Base-by-base conservation (phyloP, 2,329 filamentous ascomycete species). In the Paecilomyces fulvus region DNA sequence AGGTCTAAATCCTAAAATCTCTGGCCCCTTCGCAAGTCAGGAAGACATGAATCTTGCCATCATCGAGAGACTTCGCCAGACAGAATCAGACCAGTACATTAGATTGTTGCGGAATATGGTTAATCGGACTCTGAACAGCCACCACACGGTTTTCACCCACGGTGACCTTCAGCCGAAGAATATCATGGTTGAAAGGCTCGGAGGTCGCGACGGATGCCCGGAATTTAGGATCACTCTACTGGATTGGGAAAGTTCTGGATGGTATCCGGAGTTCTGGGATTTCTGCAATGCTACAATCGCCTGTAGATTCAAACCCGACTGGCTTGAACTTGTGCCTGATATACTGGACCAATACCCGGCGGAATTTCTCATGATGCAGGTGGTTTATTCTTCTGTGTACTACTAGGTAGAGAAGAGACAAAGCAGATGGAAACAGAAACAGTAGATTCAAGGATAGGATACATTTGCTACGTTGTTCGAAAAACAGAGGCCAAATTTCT, bases 221-320 rank as follows among this genome's bases (percentile, higher is more conserved):
- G 33, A 37, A n/a, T 37, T 37, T n/a, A 17, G 12, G n/a, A n/a
- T 37, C 33, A 37, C 33, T 37, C 33, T 37, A n/a, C 12, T 37
- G 20, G 56, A 61, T 49, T 61, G 59, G 59, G 58, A 60, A 49
- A 56, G 49, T 14, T 48, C 61, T 55, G 58, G 59, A 30, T 61
- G 56, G 57, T 61, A 53, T 55, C 58, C 58, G 1, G 57, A 61
- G n/a, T 61, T 55, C 51, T 60, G 58, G 60, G 61, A 61, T 31
- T 63, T 61, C 28, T 63, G 59, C 53, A 60, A 58, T 49, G 57
- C 58, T n/a, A 60, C 33, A n/a, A n/a, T 37, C 33, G 33, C 33
- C 14, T 37, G 33, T 37, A 53, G 57, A 17, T 61, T 55, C 23
- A 61, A 61, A 46, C 50, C 57, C 0, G 58, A 53, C 23, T 61